Percentiles rank a stretch among this genome's conserved stretches.
phyloP scores from a whole-genome alignment of 1,284 basidiomycete species.

The Amylostereum areolatum region DNA sequence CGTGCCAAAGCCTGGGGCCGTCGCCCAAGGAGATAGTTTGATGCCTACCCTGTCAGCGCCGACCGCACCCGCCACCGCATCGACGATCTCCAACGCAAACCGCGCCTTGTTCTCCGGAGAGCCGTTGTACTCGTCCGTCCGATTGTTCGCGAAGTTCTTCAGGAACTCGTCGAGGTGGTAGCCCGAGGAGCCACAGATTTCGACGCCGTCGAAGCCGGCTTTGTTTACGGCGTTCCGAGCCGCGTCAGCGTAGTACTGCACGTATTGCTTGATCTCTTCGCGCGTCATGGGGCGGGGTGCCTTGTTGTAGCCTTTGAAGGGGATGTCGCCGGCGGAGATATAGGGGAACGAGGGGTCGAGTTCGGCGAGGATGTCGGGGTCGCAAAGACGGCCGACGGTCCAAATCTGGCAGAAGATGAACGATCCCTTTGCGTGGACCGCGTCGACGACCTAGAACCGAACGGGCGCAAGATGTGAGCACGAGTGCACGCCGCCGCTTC shows the following conservation, averaged over 20 bases:
- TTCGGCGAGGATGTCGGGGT: conserved; percentile 18
- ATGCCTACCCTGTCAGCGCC: conserved; percentile 29
- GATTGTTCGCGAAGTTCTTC: conserved; percentile 36
- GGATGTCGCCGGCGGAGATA: conserved; percentile 32
- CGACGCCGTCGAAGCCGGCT: conserved; percentile 28
- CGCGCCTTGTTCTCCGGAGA: conserved; percentile 45
- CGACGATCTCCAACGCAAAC: conserved; percentile 41
- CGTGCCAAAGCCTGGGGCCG: background rate
- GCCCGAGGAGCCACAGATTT: conserved; percentile 32
- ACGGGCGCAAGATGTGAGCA: too few species aligned
- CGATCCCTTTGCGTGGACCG: conserved; percentile 33
- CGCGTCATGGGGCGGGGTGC: conserved; percentile 16
- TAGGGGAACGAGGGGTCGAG: conserved; percentile 29
- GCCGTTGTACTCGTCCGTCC: conserved; percentile 57
- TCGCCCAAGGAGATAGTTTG: conserved; percentile 35
- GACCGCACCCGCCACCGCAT: conserved; percentile 20
- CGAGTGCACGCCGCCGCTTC: background rate
- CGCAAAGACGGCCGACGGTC: conserved; percentile 34
- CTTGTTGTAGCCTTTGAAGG: conserved; percentile 32
- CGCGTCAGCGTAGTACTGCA: conserved; percentile 14
- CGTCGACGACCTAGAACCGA: conserved; percentile 20
- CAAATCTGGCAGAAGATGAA: conserved; percentile 37
- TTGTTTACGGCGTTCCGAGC: conserved; percentile 16
- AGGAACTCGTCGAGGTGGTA: conserved; percentile 36
- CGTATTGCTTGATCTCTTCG: conserved; percentile 20